A percentile compares a stretch with the other conserved stretches of the same genome.
Evolutionary conservation across 1,139 yeast genomes (phyloP).

Genomic region (Sugiyamaella novakii): DNA sequence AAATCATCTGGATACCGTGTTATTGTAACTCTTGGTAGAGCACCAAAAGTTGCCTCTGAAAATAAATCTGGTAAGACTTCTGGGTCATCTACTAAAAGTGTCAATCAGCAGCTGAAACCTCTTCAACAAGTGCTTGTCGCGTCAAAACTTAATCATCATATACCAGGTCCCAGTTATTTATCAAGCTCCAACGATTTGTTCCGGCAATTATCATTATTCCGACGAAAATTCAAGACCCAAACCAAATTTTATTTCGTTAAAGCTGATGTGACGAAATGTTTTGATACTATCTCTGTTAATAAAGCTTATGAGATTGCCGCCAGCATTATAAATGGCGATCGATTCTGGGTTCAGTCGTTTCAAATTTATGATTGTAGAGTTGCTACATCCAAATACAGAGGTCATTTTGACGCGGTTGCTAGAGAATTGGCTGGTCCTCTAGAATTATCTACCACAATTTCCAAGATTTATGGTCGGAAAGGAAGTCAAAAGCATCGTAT

Average conservation of each 20-base stretch:
- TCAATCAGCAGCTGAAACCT: slow-evolving; percentile 36
- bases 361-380: slow-evolving; percentile 8
- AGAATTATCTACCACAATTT: background rate
- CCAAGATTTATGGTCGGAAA: background rate
- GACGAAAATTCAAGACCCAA: slow-evolving; percentile 13
- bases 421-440: background rate
- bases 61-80: background rate
- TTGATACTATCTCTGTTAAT: slow-evolving; percentile 67
- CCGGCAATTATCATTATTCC: slow-evolving; percentile 27
- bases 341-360: slow-evolving; percentile 18
- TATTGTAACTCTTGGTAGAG: slow-evolving; percentile 24
- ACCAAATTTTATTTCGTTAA: slow-evolving; percentile 54
- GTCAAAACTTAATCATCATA: slow-evolving; percentile 27
- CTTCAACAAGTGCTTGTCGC: slow-evolving; percentile 30
- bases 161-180: slow-evolving; percentile 18
- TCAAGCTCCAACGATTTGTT: slow-evolving; percentile 25
- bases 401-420: background rate
- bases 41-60: background rate
- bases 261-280: slow-evolving; percentile 79
- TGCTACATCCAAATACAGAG: background rate
- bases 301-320: slow-evolving; percentile 42
- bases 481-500: slow-evolving; percentile 3
- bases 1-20: slow-evolving; percentile 22
- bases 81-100: slow-evolving; percentile 23
- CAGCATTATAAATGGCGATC: slow-evolving; percentile 24